These are phyloP conservation scores for Dipteronia dyeriana DNA, from an alignment of 345 rosid species.

Conservation along the genomic window DNA sequence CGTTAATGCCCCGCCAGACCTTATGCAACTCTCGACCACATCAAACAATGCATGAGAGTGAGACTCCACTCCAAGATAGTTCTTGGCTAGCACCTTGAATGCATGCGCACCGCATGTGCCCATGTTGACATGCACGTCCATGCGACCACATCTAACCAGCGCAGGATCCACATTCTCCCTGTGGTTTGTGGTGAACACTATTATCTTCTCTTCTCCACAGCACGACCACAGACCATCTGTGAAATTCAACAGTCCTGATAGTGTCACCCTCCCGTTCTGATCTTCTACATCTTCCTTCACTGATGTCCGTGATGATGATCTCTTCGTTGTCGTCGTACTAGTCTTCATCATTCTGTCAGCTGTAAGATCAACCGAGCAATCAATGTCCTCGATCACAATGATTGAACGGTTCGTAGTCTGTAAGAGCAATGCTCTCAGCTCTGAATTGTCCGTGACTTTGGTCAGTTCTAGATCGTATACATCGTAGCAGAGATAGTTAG, in stretches of 20 bases:
- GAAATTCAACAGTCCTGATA: conserved; percentile 48
- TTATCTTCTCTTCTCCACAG: conserved; percentile 47
- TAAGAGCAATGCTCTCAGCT: conserved; percentile 45
- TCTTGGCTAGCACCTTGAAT: conserved; percentile 38
- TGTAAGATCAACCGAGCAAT: conserved; percentile 44
- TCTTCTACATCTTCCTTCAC: conserved; percentile 20
- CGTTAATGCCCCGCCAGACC: conserved; percentile 43
- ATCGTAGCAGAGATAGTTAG: conserved; percentile 49
- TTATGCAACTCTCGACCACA: conserved; percentile 43
- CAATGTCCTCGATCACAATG: conserved; percentile 54
- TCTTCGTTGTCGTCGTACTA: conserved; percentile 10
- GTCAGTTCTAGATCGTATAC: conserved; percentile 60
- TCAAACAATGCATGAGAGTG: conserved; percentile 40
- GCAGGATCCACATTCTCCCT: conserved; percentile 50
- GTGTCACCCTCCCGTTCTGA: conserved; percentile 37
- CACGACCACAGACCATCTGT: conserved; percentile 54
- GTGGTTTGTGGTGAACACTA: conserved; percentile 49
- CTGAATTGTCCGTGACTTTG: conserved; percentile 46
- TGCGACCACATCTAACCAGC: conserved; percentile 46
- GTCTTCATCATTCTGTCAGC: conserved; percentile 37
- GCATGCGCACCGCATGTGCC: conserved; percentile 46
- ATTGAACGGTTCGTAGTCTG: conserved; percentile 48
- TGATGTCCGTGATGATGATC: conserved; percentile 13
- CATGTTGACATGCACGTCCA: conserved; percentile 49
- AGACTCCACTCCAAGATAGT: conserved; percentile 37